Conservation (phyloP, 2,329 filamentous ascomycete species). For the Monilinia fructigena region DNA sequence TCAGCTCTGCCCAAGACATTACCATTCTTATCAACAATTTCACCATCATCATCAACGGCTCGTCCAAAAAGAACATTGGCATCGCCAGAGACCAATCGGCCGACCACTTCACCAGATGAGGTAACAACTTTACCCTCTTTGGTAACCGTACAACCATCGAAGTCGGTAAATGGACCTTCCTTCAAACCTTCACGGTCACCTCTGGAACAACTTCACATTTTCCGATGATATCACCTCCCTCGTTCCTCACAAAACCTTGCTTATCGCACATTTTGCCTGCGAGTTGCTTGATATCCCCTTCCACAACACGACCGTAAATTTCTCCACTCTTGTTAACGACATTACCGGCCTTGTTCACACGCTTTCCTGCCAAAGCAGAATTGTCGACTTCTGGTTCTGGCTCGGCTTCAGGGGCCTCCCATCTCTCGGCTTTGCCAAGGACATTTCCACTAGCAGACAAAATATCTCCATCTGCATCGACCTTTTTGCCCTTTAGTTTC, state of each 20-base stretch:
- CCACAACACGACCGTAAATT: constrained; percentile 64
- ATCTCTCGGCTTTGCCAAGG: constrained; percentile 66
- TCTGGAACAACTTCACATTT: constrained; percentile 66
- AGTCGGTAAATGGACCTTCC: constrained; percentile 69
- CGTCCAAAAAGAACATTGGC: constrained; percentile 70
- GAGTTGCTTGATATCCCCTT: constrained; percentile 63
- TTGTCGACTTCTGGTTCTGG: constrained; percentile 53
- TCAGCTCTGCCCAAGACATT: constrained; percentile 58
- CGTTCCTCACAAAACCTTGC: constrained; percentile 69
- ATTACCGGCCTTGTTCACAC: constrained; percentile 69
- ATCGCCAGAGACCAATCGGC: constrained; percentile 69
- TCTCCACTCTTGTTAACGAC: constrained; percentile 54
- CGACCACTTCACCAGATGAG: constrained; percentile 67
- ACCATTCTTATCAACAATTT: constrained; percentile 74
- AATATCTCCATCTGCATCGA: constrained; percentile 69
- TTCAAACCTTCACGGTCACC: constrained; percentile 60
- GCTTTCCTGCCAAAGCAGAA: constrained; percentile 65
- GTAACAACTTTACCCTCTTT: constrained; percentile 70
- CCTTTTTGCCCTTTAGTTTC: constrained; percentile 61
- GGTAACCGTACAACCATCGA: constrained; percentile 61
- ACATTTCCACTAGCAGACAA: constrained; percentile 65
- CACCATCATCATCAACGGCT: constrained; percentile 76
- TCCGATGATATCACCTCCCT: constrained; percentile 69
- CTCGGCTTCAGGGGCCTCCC: constrained; percentile 52
- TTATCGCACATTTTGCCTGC: constrained; percentile 69